A percentile compares a stretch with the other conserved stretches of the same genome.
phyloP scores from a whole-genome alignment of 192 early-diverging fungal genomes.

The Linnemannia exigua region DNA sequence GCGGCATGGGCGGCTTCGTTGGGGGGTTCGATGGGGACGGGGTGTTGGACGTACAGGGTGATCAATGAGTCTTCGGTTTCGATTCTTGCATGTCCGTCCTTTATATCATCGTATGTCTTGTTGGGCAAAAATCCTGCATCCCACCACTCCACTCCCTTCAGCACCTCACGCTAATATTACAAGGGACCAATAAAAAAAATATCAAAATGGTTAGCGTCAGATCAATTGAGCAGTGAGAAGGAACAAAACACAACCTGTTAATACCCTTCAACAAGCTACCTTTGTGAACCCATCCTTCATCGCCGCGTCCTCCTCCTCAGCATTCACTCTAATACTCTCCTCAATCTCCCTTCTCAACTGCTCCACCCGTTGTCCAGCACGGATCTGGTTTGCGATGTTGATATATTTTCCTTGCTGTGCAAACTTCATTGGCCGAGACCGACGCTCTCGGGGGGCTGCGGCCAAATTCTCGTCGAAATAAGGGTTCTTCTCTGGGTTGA shows the following conservation, averaged over 20 bases:
- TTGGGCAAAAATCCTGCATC: slow-evolving; percentile 86
- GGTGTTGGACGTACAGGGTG: slow-evolving; percentile 87
- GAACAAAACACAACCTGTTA: background rate
- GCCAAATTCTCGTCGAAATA: slow-evolving; percentile 85
- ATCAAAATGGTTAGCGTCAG: background rate
- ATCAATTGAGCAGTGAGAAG: background rate
- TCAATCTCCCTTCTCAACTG: slow-evolving; percentile 60
- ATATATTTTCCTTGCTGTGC: slow-evolving; percentile 86
- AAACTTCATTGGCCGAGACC: slow-evolving; percentile 78
- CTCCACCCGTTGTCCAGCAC: slow-evolving; percentile 73
- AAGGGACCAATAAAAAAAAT: background rate
- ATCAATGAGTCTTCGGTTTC: slow-evolving; percentile 70
- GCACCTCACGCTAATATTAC: slow-evolving; percentile 65
- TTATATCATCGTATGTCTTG: slow-evolving; percentile 77
- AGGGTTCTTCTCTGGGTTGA: slow-evolving; percentile 86
- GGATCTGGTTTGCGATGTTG: slow-evolving; percentile 84
- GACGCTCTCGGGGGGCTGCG: slow-evolving; percentile 59
- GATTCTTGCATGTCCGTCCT: slow-evolving; percentile 48
- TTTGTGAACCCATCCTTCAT: slow-evolving; percentile 39
- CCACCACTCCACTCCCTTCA: slow-evolving; percentile 97
- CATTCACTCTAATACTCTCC: slow-evolving; percentile 21
- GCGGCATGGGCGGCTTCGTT: slow-evolving; percentile 71
- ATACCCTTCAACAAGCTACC: background rate
- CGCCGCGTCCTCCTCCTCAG: slow-evolving; percentile 37
- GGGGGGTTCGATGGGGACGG: slow-evolving; percentile 85